A percentile compares a stretch with the other conserved stretches of the same genome.
phyloP scores from a whole-genome alignment of 176 grass and related monocot species.

The Puya raimondii region DNA sequence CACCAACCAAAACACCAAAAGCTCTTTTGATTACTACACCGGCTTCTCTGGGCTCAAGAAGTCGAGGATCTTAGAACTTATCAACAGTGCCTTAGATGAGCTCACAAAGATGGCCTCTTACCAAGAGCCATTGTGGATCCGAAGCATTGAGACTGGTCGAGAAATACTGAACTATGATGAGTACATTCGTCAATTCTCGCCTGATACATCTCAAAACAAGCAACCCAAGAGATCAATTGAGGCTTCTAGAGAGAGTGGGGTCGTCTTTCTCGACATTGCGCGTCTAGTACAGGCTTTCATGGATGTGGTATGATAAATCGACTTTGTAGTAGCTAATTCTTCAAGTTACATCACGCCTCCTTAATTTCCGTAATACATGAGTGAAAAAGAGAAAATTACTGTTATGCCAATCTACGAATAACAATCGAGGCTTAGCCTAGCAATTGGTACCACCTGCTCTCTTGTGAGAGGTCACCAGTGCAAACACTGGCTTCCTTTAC shows the following conservation, averaged over 20 bases:
- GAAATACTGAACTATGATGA: conserved; percentile 78
- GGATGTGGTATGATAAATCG: conserved; percentile 38
- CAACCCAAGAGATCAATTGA: conserved; percentile 31
- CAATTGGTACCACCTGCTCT: too few relatives aligned
- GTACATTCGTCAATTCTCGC: conserved; percentile 54
- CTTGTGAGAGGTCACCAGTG: too few relatives aligned
- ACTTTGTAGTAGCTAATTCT: background rate
- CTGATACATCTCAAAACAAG: conserved; percentile 16
- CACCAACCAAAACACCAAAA: conserved; percentile 9
- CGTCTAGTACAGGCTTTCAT: conserved; percentile 57
- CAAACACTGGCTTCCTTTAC: too few relatives aligned
- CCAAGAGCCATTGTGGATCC: conserved; percentile 58
- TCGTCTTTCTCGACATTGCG: conserved; percentile 41
- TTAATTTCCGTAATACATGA: background rate
- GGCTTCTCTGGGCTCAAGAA: conserved; percentile 31
- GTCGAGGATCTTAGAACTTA: conserved; percentile 38
- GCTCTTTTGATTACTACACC: conserved; percentile 19
- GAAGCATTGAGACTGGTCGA: conserved; percentile 49
- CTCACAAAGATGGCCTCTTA: conserved; percentile 43
- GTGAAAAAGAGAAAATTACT: too few relatives aligned
- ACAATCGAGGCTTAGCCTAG: background rate
- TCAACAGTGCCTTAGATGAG: conserved; percentile 41
- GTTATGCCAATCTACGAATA: too few relatives aligned
- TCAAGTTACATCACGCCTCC: background rate
- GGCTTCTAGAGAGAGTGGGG: conserved; percentile 36